These are phyloP conservation scores for Ascochyta lentis DNA, from an alignment of 2,329 filamentous ascomycete genomes.

Conservation along the genomic window DNA sequence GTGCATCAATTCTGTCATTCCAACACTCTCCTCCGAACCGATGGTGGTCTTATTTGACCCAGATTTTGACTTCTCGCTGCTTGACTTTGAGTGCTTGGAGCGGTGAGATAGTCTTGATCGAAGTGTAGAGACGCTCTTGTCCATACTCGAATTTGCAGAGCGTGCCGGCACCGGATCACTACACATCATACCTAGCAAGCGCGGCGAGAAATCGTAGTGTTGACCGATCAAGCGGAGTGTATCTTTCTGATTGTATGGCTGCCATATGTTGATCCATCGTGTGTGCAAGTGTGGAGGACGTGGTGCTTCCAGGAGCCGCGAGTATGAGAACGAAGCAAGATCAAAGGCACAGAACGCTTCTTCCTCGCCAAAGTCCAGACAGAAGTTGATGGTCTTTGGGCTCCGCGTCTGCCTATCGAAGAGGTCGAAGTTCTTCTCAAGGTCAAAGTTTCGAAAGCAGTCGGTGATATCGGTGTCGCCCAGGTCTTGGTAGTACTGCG, in stretches of 20 bases:
- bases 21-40: constrained; percentile 46
- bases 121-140: constrained; percentile 43
- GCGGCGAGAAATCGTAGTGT: constrained; percentile 72
- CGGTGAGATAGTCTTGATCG: constrained; percentile 37
- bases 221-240: constrained; percentile 63
- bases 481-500: constrained; percentile 45
- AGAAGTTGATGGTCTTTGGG: constrained; percentile 62
- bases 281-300: constrained; percentile 61
- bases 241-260: constrained; percentile 65
- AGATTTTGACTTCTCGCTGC: constrained; percentile 18
- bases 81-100: constrained; percentile 28
- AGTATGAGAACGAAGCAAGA: constrained; percentile 55
- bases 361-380: constrained; percentile 68
- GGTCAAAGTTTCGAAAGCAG: constrained; percentile 63
- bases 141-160: constrained; percentile 24
- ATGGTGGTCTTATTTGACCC: constrained; percentile 21
- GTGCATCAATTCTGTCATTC: constrained; percentile 46
- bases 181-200: constrained; percentile 69
- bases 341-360: constrained; percentile 64
- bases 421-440: constrained; percentile 53
- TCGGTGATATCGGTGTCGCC: constrained; percentile 41
- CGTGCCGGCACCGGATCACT: constrained; percentile 57
- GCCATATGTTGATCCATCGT: constrained; percentile 80
- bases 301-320: constrained; percentile 43
- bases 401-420: constrained; percentile 53